Percentiles rank a stretch among this genome's conserved stretches.
Conservation (phyloP, 176 grass and related monocot genomes). For the Secale cereale region DNA sequence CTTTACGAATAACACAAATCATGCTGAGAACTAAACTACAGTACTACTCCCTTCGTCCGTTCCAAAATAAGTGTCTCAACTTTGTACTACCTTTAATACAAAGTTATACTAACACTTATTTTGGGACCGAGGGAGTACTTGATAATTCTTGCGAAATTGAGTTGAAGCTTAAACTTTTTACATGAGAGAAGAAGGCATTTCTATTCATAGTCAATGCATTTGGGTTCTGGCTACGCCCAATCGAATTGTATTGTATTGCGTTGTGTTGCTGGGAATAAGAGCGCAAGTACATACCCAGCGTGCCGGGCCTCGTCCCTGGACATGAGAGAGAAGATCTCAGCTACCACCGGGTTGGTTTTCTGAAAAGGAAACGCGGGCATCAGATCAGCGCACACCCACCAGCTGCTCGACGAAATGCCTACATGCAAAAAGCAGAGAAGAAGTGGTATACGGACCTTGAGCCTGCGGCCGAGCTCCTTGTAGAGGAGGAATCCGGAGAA, state of each 20-base stretch:
- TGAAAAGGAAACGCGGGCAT: conserved; percentile 28
- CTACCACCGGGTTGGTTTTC: conserved; percentile 99
- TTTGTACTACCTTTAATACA: too few relatives aligned
- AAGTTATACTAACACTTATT: too few relatives aligned
- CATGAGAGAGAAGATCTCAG: conserved; percentile 99
- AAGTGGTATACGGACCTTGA: conserved; percentile 47
- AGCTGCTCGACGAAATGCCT: conserved; percentile 19
- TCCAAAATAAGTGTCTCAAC: too few relatives aligned
- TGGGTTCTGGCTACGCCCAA: background rate
- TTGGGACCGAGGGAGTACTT: too few relatives aligned
- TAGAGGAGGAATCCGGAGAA: conserved; percentile 96
- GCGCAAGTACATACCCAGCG: conserved; percentile 59
- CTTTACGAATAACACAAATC: background rate
- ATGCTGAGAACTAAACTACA: background rate
- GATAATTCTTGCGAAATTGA: conserved; percentile 1
- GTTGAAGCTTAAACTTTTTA: background rate
- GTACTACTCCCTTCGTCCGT: too few relatives aligned
- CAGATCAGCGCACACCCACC: conserved; percentile 21
- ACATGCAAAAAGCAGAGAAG: background rate
- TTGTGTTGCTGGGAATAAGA: background rate
- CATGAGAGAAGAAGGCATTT: background rate
- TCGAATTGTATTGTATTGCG: background rate
- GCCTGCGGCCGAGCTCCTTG: conserved; percentile 94
- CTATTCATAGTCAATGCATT: background rate
- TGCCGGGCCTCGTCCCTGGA: conserved; percentile 97